Conservation (phyloP, 2,329 filamentous ascomycete species). For the Harringtonia lauricola region DNA sequence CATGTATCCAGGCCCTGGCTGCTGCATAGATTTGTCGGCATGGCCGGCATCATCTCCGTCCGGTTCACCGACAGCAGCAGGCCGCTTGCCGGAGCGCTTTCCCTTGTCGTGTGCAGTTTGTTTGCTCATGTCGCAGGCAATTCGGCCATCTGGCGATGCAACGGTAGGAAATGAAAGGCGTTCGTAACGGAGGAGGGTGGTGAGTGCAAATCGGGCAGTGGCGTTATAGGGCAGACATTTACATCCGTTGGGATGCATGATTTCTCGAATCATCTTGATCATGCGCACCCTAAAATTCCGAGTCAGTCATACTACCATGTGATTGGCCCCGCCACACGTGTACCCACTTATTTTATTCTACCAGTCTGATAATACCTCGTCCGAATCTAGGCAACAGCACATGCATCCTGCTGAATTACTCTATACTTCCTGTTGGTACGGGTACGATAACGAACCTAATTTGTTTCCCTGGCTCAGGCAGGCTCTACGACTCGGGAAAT, state of each 20-base stretch:
- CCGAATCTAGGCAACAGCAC: too few relatives aligned
- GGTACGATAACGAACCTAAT: too few relatives aligned
- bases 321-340: neutral
- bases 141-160: neutral
- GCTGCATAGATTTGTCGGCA: slow-evolving; percentile 4
- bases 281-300: neutral
- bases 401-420: too few relatives aligned
- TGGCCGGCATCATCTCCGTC: slow-evolving; percentile 16
- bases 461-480: too few relatives aligned
- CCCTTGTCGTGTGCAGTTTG: slow-evolving; percentile 46
- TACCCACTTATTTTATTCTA: too few relatives aligned
- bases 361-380: too few relatives aligned
- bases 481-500: too few relatives aligned
- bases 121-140: slow-evolving; percentile 41
- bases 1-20: slow-evolving; percentile 48
- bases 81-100: slow-evolving; percentile 25
- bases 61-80: neutral
- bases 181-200: neutral
- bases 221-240: too few relatives aligned
- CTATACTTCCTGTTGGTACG: too few relatives aligned
- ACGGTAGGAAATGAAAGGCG: neutral
- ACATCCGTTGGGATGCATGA: neutral
- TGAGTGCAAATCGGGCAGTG: neutral
- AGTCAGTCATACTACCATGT: neutral
- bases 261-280: neutral